Evolutionary conservation across 106 monocot genomes (phyloP), one percentile per base, ranked within the genome.

Genomic region (Iris macrosiphon): DNA sequence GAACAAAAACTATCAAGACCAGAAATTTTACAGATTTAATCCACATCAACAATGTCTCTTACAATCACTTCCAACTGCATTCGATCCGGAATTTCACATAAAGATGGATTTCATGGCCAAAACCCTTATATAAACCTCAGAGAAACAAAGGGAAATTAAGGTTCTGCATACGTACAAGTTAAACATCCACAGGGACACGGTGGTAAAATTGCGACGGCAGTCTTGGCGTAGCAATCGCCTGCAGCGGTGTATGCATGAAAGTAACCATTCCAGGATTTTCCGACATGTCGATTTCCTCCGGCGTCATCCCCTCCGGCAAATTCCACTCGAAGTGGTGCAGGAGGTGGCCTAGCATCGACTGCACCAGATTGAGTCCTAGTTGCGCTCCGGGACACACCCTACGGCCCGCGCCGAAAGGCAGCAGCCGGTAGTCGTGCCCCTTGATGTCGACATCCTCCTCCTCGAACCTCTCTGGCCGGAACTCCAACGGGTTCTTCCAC

Each of bases 351-450:
- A 96, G 45, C 96, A 96, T 96, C 2, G 89, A 96, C 26, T 68
- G 54, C 11, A 86, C 96, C 41, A 96, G 40, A 62, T 86, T 86
- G 57, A 96, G 72, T 0, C 89, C 96, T 10, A 96, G 79, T 66
- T 96, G 85, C 11, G 89, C 86, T 0, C 89, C 90, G 0, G 96
- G 90, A 75, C 89, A 90, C 31, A 90, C 85, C 37, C 95, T 55
- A 19, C 95, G 65, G 19, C 95, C 95, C 0, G 96, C 89, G 0
- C 96, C 89, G 32, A 96, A 96, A 1, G 89, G 96, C 45, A 96
- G 58, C 16, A 96, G 71, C 21, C 95, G 49, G 63, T 83, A 96
- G 31, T 96, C 95, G 22, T 78, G 52, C 5, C 96, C 96, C 55
- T 85, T 89, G 54, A 90, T 75, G 67, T 96, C 86, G 1, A 96